Evolutionary conservation across 179 eudicot genomes (phyloP).

Genomic region (Sideroxylon spinosum): DNA sequence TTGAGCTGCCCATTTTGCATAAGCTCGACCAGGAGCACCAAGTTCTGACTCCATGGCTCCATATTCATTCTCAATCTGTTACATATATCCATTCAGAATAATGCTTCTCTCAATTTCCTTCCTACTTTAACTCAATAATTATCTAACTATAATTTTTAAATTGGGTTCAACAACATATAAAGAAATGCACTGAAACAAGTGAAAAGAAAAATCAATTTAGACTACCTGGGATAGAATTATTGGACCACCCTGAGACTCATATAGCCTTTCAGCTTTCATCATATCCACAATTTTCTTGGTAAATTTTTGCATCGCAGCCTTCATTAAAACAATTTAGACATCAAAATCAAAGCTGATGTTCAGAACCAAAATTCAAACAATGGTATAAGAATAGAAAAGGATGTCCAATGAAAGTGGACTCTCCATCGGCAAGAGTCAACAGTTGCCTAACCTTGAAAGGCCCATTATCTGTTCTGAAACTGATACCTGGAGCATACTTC

Average conservation of each 20-base stretch:
- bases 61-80: conserved; percentile 84
- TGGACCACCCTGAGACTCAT: conserved; percentile 77
- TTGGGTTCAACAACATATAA: neutral
- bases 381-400: neutral
- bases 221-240: conserved; percentile 74
- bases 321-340: conserved; percentile 12
- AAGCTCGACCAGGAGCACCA: conserved; percentile 69
- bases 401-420: neutral
- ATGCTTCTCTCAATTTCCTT: neutral
- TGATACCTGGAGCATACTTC: conserved; percentile 80
- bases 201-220: conserved; percentile 9
- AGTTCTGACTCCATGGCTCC: conserved; percentile 61
- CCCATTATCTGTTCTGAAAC: conserved; percentile 78
- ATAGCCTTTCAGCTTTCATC: conserved; percentile 68
- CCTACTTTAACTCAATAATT: neutral
- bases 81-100: neutral
- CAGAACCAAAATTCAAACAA: conserved; percentile 1
- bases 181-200: conserved; percentile 7
- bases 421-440: neutral
- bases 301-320: conserved; percentile 77
- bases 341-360: neutral
- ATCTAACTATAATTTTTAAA: neutral
- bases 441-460: conserved; percentile 69
- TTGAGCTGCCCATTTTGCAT: conserved; percentile 74
- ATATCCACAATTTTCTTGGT: conserved; percentile 69